These are phyloP conservation scores for Claviceps fusiformis DNA, from an alignment of 2,329 filamentous ascomycete genomes.

Conservation along the genomic window DNA sequence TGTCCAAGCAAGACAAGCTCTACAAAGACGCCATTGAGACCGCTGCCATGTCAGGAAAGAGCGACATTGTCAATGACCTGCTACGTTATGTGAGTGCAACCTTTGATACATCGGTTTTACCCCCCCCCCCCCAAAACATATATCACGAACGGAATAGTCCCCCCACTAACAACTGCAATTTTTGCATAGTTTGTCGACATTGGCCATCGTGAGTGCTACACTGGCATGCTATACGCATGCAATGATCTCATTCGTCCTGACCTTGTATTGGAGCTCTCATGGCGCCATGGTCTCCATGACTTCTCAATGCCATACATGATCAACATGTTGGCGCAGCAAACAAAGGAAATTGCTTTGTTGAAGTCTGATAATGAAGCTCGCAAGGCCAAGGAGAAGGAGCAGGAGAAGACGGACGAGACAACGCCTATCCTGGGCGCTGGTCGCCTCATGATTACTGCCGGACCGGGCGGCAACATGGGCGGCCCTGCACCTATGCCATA, in stretches of 20 bases:
- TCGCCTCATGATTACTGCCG: constrained; percentile 91
- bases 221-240: constrained; percentile 98
- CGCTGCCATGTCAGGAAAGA: constrained; percentile 78
- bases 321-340: constrained; percentile 89
- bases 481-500: constrained; percentile 51
- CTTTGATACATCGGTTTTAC: background rate
- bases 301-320: constrained; percentile 99
- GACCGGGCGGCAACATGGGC: constrained; percentile 45
- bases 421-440: constrained; percentile 83
- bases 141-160: too few species aligned
- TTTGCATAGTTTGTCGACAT: constrained; percentile 81
- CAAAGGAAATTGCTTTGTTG: constrained; percentile 66
- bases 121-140: background rate
- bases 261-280: constrained; percentile 87
- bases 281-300: constrained; percentile 86
- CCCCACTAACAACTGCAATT: constrained; percentile 14
- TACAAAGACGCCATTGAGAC: constrained; percentile 99
- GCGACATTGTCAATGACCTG: constrained; percentile 87
- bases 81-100: constrained; percentile 76
- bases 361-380: constrained; percentile 96
- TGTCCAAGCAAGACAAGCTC: constrained; percentile 98
- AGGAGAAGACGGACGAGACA: constrained; percentile 80
- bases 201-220: constrained; percentile 96
- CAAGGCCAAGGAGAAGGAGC: constrained; percentile 58
- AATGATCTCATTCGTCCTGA: constrained; percentile 94